phyloP scores from a whole-genome alignment of 257 asterid genomes.

The Thymus quinquecostatus region DNA sequence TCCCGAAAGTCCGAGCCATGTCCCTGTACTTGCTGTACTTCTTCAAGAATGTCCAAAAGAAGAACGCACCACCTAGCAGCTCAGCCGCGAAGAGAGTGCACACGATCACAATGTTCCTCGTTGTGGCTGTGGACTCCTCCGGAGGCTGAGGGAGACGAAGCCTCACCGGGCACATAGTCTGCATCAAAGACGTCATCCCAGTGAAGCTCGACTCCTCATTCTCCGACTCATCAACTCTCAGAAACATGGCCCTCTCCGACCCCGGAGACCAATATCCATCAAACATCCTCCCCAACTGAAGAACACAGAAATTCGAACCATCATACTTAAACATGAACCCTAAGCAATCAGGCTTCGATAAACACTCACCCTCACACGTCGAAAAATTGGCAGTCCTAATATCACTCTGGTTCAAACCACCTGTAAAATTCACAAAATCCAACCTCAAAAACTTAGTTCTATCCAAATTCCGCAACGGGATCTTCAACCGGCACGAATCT shows the following conservation, averaged over 20 bases:
- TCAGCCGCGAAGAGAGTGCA: constrained; percentile 70
- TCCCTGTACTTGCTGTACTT: constrained; percentile 85
- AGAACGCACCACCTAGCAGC: constrained; percentile 69
- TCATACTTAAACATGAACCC: constrained; percentile 77
- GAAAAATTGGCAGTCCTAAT: constrained; percentile 43
- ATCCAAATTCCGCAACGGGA: constrained; percentile 31
- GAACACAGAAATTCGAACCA: constrained; percentile 63
- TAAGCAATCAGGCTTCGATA: constrained; percentile 39
- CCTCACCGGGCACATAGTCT: constrained; percentile 67
- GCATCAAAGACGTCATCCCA: constrained; percentile 65
- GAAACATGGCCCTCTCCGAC: constrained; percentile 48
- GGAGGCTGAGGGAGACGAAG: constrained; percentile 76
- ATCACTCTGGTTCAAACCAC: constrained; percentile 54
- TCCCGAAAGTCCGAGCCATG: constrained; percentile 87
- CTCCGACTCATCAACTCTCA: constrained; percentile 69
- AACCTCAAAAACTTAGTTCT: constrained; percentile 54
- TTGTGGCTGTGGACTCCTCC: constrained; percentile 47
- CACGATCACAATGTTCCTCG: constrained; percentile 68
- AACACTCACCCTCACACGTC: constrained; percentile 49
- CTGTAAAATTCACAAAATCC: constrained; percentile 72
- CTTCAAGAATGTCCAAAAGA: constrained; percentile 77
- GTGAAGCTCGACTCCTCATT: constrained; percentile 48
- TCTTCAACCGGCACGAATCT: constrained; percentile 51
- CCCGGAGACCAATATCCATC: constrained; percentile 81
- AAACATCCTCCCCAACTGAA: constrained; percentile 54